Evolutionary conservation across 352 stramenopile genomes (phyloP), one percentile per base, ranked within the genome.

Genomic region (Aphanomyces euteiches): DNA sequence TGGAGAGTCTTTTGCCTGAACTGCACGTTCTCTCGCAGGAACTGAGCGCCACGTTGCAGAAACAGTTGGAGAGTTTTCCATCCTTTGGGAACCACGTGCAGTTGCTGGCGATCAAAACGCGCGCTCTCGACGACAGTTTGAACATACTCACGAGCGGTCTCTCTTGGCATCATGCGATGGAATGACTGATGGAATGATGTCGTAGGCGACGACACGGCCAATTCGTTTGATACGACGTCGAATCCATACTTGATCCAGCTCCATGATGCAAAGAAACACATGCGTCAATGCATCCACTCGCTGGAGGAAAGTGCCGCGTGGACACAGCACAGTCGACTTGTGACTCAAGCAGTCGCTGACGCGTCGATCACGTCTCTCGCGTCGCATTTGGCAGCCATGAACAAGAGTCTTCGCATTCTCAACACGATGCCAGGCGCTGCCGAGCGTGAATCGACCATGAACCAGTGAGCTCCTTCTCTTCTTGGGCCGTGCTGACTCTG

Each of bases 21-120:
- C 43, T 70, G 36, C 64, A 70, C 15, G 64, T 70, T 8, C 40
- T 70, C 28, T 70, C 64, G 0, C 64, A 70, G 54, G 64, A 70
- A 36, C 47, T 70, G 34, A 70, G 64, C 15, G 64, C 37, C n/a
- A 70, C 53, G 36, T 47, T 70, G 54, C 64, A 70, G 40, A 34
- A 60, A 10, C 53, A 39, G 5, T 37, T 70, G 15, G 64, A 70
- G 45, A 41, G 47, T 8, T 70, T 70, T 21, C 64, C 64, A 34
- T 70, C 64, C 3, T 70, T 70, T 58, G 64, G 39, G 3, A 70
- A 34, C 3, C 64, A 70, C 28, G 38, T 70, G 13, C 64, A 70
- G 40, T 41, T 70, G 12, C 40, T 70, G 7, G 43, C 53, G 40
- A 54, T 70, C 40, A 70, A 70, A 34, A 61, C 64, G 8, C 4